These are phyloP conservation scores for Boletus fagicola DNA, from an alignment of 768 basidiomycete species.

Conservation along the genomic window DNA sequence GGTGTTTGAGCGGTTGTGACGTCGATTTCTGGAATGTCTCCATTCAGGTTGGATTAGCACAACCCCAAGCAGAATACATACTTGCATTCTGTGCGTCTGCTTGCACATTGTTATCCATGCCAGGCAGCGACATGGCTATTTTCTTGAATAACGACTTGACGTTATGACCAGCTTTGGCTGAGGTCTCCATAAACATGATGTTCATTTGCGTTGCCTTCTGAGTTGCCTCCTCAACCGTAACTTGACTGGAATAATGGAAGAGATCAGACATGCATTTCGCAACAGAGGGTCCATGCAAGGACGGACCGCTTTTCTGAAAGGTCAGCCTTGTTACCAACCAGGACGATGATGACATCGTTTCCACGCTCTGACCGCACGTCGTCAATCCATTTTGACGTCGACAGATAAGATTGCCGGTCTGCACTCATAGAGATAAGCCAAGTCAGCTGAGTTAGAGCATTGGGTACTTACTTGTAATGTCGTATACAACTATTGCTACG, in stretches of 20 bases:
- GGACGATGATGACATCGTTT: slow-evolving; percentile 95
- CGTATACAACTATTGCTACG: slow-evolving; percentile 98
- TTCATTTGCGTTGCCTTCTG: slow-evolving; percentile 85
- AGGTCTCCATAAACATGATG: slow-evolving; percentile 99
- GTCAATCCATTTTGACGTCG: slow-evolving; percentile 99
- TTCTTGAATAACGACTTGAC: slow-evolving; percentile 99
- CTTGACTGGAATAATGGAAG: slow-evolving; percentile 65
- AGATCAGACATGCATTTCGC: slow-evolving; percentile 3
- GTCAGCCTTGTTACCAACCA: slow-evolving; percentile 99
- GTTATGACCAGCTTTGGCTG: slow-evolving; percentile 98
- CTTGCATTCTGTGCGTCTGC: slow-evolving; percentile 53
- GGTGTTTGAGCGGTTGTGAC: slow-evolving; percentile 69
- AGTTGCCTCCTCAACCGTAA: slow-evolving; percentile 97
- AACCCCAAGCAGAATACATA: slow-evolving; percentile 23
- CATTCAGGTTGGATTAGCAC: slow-evolving; percentile 5
- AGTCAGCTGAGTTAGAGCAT: slow-evolving; percentile 1
- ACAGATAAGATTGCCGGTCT: slow-evolving; percentile 98
- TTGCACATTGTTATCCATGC: slow-evolving; percentile 84
- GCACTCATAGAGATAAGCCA: slow-evolving; percentile 5
- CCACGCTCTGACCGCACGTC: slow-evolving; percentile 97
- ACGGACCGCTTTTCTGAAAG: slow-evolving; percentile 95
- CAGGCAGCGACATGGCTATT: slow-evolving; percentile 96
- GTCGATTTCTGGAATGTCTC: slow-evolving; percentile 70
- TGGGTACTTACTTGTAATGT: slow-evolving; percentile 84
- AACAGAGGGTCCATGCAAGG: not conserved